These are phyloP conservation scores for Flaveria bidentis DNA, from an alignment of 129 eudicot species.

Conservation along the genomic window DNA sequence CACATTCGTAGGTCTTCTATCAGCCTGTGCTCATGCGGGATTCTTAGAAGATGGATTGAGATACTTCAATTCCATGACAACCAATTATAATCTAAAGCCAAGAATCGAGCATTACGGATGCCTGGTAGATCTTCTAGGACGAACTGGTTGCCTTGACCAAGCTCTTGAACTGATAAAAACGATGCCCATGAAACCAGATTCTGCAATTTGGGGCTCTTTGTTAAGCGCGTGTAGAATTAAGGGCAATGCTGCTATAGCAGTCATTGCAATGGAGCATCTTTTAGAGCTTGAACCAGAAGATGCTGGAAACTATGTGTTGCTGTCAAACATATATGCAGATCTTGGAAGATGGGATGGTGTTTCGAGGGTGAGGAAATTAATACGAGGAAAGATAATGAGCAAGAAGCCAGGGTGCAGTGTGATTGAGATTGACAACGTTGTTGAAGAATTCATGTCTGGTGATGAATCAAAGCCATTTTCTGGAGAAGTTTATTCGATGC, in stretches of 20 bases:
- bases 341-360: slow-evolving; percentile 18
- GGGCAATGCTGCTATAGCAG: slow-evolving; percentile 9
- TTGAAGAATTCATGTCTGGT: slow-evolving; percentile 15
- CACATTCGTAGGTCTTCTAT: slow-evolving; percentile 4
- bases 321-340: slow-evolving; percentile 14
- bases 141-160: slow-evolving; percentile 5
- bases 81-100: not conserved
- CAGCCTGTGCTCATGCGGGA: slow-evolving; percentile 5
- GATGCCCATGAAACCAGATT: slow-evolving; percentile 9
- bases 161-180: slow-evolving; percentile 3
- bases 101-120: slow-evolving; percentile 16
- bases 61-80: slow-evolving; percentile 9
- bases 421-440: slow-evolving; percentile 1
- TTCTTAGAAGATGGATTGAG: slow-evolving; percentile 7
- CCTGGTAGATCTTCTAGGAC: slow-evolving; percentile 11
- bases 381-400: not conserved
- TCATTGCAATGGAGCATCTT: slow-evolving; percentile 12
- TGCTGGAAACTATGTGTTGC: slow-evolving; percentile 8
- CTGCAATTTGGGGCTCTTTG: slow-evolving; percentile 5
- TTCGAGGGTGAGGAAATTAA: slow-evolving; percentile 12
- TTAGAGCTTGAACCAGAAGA: slow-evolving; percentile 17
- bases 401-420: slow-evolving; percentile 6
- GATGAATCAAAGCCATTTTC: slow-evolving; percentile 15
- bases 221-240: slow-evolving; percentile 10
- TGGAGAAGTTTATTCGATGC: slow-evolving; percentile 9